A percentile compares a stretch with the other conserved stretches of the same genome.
Evolutionary conservation across 2,329 filamentous ascomycete species (phyloP).

Genomic region (Calonectria honghensis): DNA sequence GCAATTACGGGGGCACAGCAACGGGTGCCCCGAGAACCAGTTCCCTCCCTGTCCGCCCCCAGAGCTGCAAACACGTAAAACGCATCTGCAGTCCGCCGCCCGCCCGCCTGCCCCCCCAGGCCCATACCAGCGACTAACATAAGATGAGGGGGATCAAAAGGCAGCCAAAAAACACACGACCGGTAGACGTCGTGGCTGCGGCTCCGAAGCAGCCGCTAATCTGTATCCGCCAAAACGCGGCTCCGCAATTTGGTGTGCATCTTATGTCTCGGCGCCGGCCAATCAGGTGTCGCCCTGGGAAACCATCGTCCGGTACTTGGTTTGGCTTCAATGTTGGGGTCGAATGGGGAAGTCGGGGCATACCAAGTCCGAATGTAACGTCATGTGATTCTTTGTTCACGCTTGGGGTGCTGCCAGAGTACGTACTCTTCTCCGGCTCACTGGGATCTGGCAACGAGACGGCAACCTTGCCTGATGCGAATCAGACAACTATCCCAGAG

Average conservation of each 20-base stretch:
- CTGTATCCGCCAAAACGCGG: slow-evolving; percentile 52
- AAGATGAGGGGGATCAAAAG: slow-evolving; percentile 22
- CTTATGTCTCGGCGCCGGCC: slow-evolving; percentile 2
- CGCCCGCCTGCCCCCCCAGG: slow-evolving; percentile 2
- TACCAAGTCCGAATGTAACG: slow-evolving; percentile 24
- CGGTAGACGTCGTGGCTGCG: slow-evolving; percentile 49
- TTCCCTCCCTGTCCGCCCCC: slow-evolving; percentile 13
- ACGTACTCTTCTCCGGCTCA: slow-evolving; percentile 27
- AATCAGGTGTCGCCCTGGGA: slow-evolving; percentile 13
- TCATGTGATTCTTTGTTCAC: slow-evolving; percentile 19
- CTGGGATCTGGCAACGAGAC: neutral
- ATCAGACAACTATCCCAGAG: neutral
- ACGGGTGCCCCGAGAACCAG: slow-evolving; percentile 20
- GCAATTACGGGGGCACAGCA: slow-evolving; percentile 26
- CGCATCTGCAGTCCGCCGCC: slow-evolving; percentile 10
- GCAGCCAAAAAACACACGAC: slow-evolving; percentile 25
- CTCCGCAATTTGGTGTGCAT: slow-evolving; percentile 50
- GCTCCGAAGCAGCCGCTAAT: slow-evolving; percentile 49
- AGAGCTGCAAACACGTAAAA: slow-evolving; percentile 15
- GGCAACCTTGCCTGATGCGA: slow-evolving; percentile 7
- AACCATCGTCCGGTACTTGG: slow-evolving; percentile 27
- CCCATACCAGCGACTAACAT: slow-evolving; percentile 23
- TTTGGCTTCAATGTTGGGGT: slow-evolving; percentile 13
- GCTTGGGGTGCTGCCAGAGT: slow-evolving; percentile 16
- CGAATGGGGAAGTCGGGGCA: slow-evolving; percentile 20